Base-by-base conservation (phyloP, 2,329 filamentous ascomycete genomes). In the Neurospora sp. region DNA sequence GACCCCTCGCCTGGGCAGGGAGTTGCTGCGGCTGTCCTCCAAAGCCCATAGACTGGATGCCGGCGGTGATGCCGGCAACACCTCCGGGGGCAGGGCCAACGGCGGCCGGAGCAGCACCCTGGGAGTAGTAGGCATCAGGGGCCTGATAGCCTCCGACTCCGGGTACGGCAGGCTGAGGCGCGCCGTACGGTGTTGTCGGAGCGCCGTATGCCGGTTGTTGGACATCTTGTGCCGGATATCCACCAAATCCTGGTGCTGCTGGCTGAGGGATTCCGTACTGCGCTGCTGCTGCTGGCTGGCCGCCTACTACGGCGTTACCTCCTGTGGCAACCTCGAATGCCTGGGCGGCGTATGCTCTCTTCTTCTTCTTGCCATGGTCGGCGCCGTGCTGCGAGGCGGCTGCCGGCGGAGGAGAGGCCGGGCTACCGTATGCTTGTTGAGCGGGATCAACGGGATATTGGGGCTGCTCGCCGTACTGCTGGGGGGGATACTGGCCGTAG, bases 281-380 rank as follows among this genome's bases (percentile, higher is more conserved):
- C 39, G 79, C 78, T 28, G 74, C 79, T 57, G 76, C 79, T 57
- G 76, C 79, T 39, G 75, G 80, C 74, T 83, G 83, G 70, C 85
- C 87, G 41, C 83, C 87, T 68, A 79, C 80, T 69, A 79, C 82
- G 69, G 91, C 89, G 85, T 98, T 98, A 77, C 92, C 92, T 76
- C 95, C 96, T 67, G 88, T 87, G 67, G 92, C 93, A 76, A 98
- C 96, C 71, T 97, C 95, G 81, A 97, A 99, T 66, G 95, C 95
- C 80, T 96, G 92, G 70, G 92, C 92, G 69, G 96, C 96, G 83
- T 98, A 98, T 70, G 92, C 91, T 84, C 93, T 88, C 87, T 97
- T 97, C 88, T 97, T 97, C 84, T 93, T 93, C 80, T 87, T 89
- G 73, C 83, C 85, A 66, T 83, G 83, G 62, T 84, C 84, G 33